These are phyloP conservation scores for Tricholoma sp. DNA, from an alignment of 768 basidiomycete genomes.

Conservation along the genomic window DNA sequence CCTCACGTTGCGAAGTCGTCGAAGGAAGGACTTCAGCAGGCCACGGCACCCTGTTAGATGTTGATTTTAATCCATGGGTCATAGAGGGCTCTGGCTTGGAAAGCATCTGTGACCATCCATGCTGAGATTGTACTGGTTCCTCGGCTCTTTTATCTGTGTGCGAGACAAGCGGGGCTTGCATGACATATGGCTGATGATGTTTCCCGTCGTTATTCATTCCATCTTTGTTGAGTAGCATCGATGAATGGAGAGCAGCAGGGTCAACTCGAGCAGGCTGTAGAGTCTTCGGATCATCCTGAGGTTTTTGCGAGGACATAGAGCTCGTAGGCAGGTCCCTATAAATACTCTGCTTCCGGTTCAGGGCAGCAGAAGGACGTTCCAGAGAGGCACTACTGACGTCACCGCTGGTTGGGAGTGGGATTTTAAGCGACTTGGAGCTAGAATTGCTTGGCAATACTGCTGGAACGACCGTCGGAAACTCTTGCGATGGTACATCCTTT, in stretches of 20 bases:
- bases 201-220: neutral
- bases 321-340: conserved; percentile 2
- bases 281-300: neutral
- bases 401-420: neutral
- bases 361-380: conserved; percentile 9
- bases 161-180: neutral
- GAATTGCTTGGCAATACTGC: neutral
- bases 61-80: neutral
- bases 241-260: neutral
- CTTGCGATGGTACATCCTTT: neutral
- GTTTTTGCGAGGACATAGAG: neutral
- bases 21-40: neutral
- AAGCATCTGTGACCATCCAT: neutral
- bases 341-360: conserved; percentile 7
- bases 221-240: neutral
- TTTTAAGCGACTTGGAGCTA: neutral
- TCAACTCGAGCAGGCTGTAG: neutral
- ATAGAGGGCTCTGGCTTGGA: neutral
- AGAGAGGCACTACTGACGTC: neutral
- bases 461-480: neutral
- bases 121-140: neutral
- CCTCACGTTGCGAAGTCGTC: neutral
- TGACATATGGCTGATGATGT: neutral
- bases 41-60: neutral
- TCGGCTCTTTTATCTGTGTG: neutral